These are phyloP conservation scores for Nakazawaea populi DNA, from an alignment of 805 yeast species.

Conservation along the genomic window DNA sequence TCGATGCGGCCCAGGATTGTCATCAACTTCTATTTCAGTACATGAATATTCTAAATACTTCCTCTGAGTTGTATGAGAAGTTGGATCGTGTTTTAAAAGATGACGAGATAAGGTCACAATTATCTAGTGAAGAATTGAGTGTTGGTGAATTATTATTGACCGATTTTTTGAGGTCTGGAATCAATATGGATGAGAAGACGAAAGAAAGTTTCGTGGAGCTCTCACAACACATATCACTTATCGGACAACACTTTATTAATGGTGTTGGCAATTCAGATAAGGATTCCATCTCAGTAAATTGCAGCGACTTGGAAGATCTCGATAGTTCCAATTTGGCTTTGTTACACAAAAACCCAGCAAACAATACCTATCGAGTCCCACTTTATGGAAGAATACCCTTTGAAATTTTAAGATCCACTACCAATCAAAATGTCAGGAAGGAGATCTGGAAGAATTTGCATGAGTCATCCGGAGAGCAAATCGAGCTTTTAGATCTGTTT, in stretches of 20 bases:
- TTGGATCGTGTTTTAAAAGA: slow-evolving; percentile 49
- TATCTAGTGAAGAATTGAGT: slow-evolving; percentile 70
- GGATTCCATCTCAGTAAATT: slow-evolving; percentile 22
- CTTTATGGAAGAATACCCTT: slow-evolving; percentile 61
- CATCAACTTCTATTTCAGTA: slow-evolving; percentile 88
- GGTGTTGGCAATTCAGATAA: slow-evolving; percentile 29
- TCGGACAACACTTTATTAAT: slow-evolving; percentile 73
- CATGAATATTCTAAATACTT: slow-evolving; percentile 89
- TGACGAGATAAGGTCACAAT: slow-evolving; percentile 25
- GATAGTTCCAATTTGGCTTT: slow-evolving; percentile 17
- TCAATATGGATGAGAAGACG: slow-evolving; percentile 62
- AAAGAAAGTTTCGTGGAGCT: slow-evolving; percentile 67
- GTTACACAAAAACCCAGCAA: slow-evolving; percentile 28
- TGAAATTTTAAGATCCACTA: slow-evolving; percentile 53
- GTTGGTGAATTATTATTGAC: slow-evolving; percentile 77
- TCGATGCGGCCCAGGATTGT: slow-evolving; percentile 77
- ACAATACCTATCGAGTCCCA: slow-evolving; percentile 41
- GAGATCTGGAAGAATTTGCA: slow-evolving; percentile 73
- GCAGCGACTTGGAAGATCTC: slow-evolving; percentile 21
- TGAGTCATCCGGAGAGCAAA: slow-evolving; percentile 57
- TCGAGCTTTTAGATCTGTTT: slow-evolving; percentile 50
- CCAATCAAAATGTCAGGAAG: slow-evolving; percentile 51
- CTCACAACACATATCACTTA: slow-evolving; percentile 73
- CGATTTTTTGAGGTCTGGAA: slow-evolving; percentile 89
- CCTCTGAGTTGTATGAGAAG: slow-evolving; percentile 59